These are phyloP conservation scores for Colletotrichum sidae DNA, from an alignment of 2,329 filamentous ascomycete genomes.

Conservation along the genomic window DNA sequence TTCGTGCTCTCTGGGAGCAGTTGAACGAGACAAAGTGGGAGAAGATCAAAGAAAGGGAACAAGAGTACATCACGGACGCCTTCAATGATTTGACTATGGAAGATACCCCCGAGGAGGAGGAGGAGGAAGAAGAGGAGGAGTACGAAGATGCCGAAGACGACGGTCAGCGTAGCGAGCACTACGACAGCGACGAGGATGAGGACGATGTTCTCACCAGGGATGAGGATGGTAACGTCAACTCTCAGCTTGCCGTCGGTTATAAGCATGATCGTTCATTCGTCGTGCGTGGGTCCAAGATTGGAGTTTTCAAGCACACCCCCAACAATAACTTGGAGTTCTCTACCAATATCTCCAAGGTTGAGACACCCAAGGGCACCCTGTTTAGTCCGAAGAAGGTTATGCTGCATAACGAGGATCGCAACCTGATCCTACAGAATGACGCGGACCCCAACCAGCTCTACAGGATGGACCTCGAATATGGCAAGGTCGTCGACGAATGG, in stretches of 20 bases:
- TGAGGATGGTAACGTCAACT: conserved; percentile 87
- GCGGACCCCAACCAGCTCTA: conserved; percentile 90
- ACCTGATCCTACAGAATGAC: conserved; percentile 88
- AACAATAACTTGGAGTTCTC: conserved; percentile 96
- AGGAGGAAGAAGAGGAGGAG: conserved; percentile 63
- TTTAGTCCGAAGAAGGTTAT: conserved; percentile 98
- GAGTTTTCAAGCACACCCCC: conserved; percentile 95
- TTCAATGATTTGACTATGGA: conserved; percentile 97
- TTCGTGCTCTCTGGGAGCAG: conserved; percentile 97
- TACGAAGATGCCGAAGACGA: conserved; percentile 73
- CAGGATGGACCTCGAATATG: conserved; percentile 97
- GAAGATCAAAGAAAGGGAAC: conserved; percentile 91
- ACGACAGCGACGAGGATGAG: conserved; percentile 79
- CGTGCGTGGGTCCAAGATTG: conserved; percentile 96
- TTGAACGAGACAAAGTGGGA: conserved; percentile 94
- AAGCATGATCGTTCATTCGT: conserved; percentile 98
- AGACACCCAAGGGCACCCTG: conserved; percentile 85
- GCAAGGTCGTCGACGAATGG: conserved; percentile 99
- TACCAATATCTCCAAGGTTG: conserved; percentile 96
- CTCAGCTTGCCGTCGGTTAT: conserved; percentile 93
- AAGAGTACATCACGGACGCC: conserved; percentile 93
- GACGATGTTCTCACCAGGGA: conserved; percentile 77
- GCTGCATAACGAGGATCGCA: conserved; percentile 90
- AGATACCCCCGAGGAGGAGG: conserved; percentile 66
- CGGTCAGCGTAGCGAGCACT: conserved; percentile 76